Evolutionary conservation across 306 rosid species (phyloP), one percentile per base, ranked within the genome.

Genomic region (Vigna angularis): DNA sequence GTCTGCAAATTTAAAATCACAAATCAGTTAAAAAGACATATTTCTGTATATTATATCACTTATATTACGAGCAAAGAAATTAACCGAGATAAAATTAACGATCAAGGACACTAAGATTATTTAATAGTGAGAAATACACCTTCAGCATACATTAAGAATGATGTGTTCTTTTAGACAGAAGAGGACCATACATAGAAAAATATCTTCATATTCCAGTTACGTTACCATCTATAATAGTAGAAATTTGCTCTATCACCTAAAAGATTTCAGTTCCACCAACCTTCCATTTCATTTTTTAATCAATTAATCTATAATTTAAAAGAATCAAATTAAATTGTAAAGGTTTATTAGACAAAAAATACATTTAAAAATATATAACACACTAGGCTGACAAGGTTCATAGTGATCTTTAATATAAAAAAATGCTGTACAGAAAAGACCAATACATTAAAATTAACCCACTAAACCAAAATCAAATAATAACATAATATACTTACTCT

Each of bases 1-100:
- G 1, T 85, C 98, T 95, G 97, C 86, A 83, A 82, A 83, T 84
- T 67, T 62, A 58, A 32, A 81, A 44, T 42, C 51, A 80, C 22
- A 68, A 3, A 69, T 93, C 65, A 83, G 66, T 53, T 26, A 26
- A 66, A 67, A 48, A 71, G 61, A 48, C 20, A 58, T 49, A 62
- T 49, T 34, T 78, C 61, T 45, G 14, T 28, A 64, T 20, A 11
- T 4, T 66, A 42, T 42, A 20, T 17, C 77, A 28, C 28, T 55
- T 18, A 71, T 51, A 69, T 48, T 12, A 70, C 16, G 64, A 18
- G 15, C 26, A 53, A 11, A 45, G 7, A 9, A 14, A 14, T 30
- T 6, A 26, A 17, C n/a, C 38, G 38, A 17, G 28, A 66, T 66
- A 49, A 49, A 32, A 7, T 22, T 24, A 45, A 47, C 13, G 4